phyloP scores from a whole-genome alignment of 2,329 filamentous ascomycete genomes.

The Bipolaris bicolor region DNA sequence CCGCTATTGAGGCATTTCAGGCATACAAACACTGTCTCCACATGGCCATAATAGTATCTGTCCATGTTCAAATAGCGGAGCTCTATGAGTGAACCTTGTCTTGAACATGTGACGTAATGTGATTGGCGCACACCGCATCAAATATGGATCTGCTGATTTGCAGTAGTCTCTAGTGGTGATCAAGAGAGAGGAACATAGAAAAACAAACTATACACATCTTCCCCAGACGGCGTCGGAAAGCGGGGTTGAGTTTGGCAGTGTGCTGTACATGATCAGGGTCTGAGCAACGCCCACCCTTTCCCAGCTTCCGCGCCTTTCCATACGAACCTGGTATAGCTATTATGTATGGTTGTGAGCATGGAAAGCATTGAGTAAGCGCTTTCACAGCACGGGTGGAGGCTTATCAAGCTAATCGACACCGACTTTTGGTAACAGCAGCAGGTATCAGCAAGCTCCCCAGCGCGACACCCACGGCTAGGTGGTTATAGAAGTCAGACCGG shows the following conservation, averaged over 20 bases:
- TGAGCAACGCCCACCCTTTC: background rate
- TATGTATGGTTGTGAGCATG: background rate
- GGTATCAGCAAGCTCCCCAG: background rate
- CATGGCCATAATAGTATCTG: background rate
- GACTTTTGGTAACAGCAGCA: background rate
- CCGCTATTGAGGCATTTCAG: background rate
- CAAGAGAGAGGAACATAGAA: background rate
- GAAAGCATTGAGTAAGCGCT: background rate
- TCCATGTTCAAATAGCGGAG: background rate
- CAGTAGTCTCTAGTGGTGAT: background rate
- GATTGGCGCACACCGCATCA: background rate
- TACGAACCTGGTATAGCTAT: background rate
- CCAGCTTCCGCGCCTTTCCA: background rate
- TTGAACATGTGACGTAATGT: background rate
- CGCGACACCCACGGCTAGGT: background rate
- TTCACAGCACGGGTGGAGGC: background rate
- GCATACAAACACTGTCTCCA: background rate
- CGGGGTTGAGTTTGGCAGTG: background rate
- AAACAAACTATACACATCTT: background rate
- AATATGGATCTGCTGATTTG: background rate
- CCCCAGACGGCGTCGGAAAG: background rate
- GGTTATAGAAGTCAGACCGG: background rate
- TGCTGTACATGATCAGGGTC: background rate
- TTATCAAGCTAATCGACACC: background rate
- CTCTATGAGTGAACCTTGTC: background rate